A percentile compares a stretch with the other conserved stretches of the same genome.
These are phyloP conservation scores for Cercospora citrullina DNA, from an alignment of 2,329 filamentous ascomycete genomes.

Conservation along the genomic window DNA sequence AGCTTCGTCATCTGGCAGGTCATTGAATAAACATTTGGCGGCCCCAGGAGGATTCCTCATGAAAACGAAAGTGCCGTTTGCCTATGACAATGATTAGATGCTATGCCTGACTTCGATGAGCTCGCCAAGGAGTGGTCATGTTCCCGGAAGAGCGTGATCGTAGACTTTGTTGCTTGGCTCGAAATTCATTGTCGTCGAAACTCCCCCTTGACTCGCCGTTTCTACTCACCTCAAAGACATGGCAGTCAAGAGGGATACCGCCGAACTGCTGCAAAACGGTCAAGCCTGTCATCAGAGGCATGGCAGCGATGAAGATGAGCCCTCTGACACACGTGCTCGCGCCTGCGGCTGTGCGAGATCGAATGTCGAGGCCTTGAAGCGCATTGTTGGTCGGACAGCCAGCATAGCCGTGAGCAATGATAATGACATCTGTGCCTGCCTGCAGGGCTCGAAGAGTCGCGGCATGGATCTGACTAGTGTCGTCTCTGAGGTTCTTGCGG, in stretches of 20 bases:
- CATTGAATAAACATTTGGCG: neutral
- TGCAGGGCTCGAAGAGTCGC: constrained; percentile 16
- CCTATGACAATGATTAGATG: neutral
- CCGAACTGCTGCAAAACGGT: constrained; percentile 17
- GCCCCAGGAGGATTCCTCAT: neutral
- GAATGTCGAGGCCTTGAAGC: constrained; percentile 21
- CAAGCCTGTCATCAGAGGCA: constrained; percentile 9
- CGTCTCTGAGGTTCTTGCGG: neutral
- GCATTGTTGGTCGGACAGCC: constrained; percentile 31
- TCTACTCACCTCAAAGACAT: constrained; percentile 7
- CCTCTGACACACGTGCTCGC: constrained; percentile 18
- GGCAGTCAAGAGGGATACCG: constrained; percentile 12
- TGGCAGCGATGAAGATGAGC: constrained; percentile 21
- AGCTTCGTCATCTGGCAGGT: neutral
- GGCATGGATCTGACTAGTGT: neutral
- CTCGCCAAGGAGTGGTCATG: neutral
- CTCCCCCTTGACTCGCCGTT: neutral
- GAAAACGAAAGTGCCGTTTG: neutral
- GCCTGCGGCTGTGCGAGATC: constrained; percentile 7
- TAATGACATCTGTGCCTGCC: constrained; percentile 30
- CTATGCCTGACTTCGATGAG: neutral
- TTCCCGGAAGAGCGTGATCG: neutral
- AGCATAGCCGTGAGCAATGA: constrained; percentile 36
- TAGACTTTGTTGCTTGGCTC: neutral
- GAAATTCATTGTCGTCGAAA: neutral